Base-by-base conservation (phyloP, 805 yeast species). In the Metschnikowia gelsemii region DNA sequence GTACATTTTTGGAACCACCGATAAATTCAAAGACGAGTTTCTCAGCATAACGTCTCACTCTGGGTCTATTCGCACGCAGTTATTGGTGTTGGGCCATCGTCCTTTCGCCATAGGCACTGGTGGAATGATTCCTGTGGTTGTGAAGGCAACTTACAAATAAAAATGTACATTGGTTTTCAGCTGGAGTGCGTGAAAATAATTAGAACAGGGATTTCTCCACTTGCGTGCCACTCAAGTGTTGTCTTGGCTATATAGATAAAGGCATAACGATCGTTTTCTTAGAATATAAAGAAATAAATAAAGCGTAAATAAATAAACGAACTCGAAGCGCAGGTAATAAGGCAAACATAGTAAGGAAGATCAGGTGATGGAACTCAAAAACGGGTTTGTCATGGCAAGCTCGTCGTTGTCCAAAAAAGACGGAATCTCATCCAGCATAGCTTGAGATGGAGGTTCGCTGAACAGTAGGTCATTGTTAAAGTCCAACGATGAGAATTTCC, bases 111-210 rank as follows among this genome's bases (percentile, higher is more conserved):
- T 78, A 22, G 71, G 70, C 8, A 75, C 82, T 1, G 82, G 82
- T 6, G 81, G 78, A 8, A 72, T 78, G 72, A 68, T 77, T 27
- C 80, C 82, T 1, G 72, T 78, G 5, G 65, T 78, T 34, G 76
- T 78, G 1, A 72, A 70, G 51, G 79, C 62, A 12, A 61, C 63
- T 6, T 60, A 47, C 38, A 26, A 36, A 9, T 42, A 45, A 12
- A 26, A 26, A 14, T 11, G 5, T 12, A 26, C 29, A 11, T 26
- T 65, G 46, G 80, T 69, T 2, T 55, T 73, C 38, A 67, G 68
- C 17, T 82, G 78, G 54, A 58, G 79, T 29, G 57, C 61, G 16
- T 76, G n/a, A n/a, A 75, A 51, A 62, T 72, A 4, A 63, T 78
- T 22, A 70, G 70, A 7, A 75, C 82, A 1, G 82, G 82, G 6